These are phyloP conservation scores for Parathielavia hyrcaniae DNA, from an alignment of 495 filamentous ascomycete species.

Conservation along the genomic window DNA sequence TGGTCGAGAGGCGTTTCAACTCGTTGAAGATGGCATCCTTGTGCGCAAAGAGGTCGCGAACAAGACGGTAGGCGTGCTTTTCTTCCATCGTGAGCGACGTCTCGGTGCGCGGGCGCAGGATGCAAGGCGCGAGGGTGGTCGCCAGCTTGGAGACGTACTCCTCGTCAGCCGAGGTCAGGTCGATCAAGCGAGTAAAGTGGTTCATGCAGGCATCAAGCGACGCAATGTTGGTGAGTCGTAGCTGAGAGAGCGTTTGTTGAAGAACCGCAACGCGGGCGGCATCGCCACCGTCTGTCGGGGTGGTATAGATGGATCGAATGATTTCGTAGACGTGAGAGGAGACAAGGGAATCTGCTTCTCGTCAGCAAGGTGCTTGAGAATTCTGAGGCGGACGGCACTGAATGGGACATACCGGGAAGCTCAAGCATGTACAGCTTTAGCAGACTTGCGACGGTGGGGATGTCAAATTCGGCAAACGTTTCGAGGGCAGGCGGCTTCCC, in stretches of 20 bases:
- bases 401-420: conserved; percentile 65
- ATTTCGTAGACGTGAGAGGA: conserved; percentile 99
- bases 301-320: conserved; percentile 91
- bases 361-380: conserved; percentile 20
- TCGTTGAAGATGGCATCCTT: conserved; percentile 95
- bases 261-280: conserved; percentile 78
- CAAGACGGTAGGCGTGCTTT: conserved; percentile 82
- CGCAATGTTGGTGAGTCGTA: conserved; percentile 95
- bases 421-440: conserved; percentile 95
- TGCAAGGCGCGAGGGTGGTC: conserved; percentile 71
- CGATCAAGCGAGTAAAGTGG: conserved; percentile 94
- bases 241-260: conserved; percentile 89
- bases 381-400: background rate
- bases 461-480: conserved; percentile 75
- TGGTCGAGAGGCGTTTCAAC: conserved; percentile 81
- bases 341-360: conserved; percentile 74
- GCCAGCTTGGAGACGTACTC: conserved; percentile 72
- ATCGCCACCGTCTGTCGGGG: conserved; percentile 64
- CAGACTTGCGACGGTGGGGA: conserved; percentile 86
- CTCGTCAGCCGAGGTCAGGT: conserved; percentile 93
- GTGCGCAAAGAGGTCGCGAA: conserved; percentile 87
- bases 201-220: conserved; percentile 97
- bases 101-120: conserved; percentile 79
- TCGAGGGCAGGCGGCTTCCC: conserved; percentile 76
- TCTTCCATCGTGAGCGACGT: conserved; percentile 92